These are phyloP conservation scores for Colletotrichum paranaense DNA, from an alignment of 2,329 filamentous ascomycete species.

Conservation along the genomic window DNA sequence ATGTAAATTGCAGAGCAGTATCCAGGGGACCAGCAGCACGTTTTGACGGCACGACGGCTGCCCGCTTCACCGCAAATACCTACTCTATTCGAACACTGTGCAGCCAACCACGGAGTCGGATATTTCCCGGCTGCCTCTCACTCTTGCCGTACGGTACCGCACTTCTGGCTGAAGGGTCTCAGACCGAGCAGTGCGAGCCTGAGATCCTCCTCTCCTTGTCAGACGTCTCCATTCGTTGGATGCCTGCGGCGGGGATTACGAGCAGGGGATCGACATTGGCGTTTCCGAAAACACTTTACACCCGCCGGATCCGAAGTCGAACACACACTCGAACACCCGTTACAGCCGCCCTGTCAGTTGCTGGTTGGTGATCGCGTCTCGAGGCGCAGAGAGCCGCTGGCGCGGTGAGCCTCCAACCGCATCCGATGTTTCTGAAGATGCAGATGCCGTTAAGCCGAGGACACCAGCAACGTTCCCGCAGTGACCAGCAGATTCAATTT, in stretches of 20 bases:
- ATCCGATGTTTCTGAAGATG: background rate
- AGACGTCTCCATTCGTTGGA: background rate
- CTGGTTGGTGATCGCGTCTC: slow-evolving; percentile 9
- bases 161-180: no score
- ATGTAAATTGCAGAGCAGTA: background rate
- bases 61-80: background rate
- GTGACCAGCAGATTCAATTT: background rate
- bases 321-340: background rate
- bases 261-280: slow-evolving; percentile 17
- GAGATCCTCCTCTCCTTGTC: background rate
- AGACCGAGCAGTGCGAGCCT: no score
- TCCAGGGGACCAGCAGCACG: background rate
- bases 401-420: background rate
- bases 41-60: background rate
- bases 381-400: slow-evolving; percentile 1
- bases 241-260: slow-evolving; percentile 7
- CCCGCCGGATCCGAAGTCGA: slow-evolving; percentile 27
- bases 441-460: background rate
- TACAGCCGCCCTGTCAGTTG: background rate
- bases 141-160: background rate
- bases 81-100: background rate
- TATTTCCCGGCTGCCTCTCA: slow-evolving; percentile 2
- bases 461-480: background rate
- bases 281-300: slow-evolving; percentile 15
- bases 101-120: background rate